A percentile compares a stretch with the other conserved stretches of the same genome.
Conservation (phyloP, 768 basidiomycete species). For the Nidula microcarpa region DNA sequence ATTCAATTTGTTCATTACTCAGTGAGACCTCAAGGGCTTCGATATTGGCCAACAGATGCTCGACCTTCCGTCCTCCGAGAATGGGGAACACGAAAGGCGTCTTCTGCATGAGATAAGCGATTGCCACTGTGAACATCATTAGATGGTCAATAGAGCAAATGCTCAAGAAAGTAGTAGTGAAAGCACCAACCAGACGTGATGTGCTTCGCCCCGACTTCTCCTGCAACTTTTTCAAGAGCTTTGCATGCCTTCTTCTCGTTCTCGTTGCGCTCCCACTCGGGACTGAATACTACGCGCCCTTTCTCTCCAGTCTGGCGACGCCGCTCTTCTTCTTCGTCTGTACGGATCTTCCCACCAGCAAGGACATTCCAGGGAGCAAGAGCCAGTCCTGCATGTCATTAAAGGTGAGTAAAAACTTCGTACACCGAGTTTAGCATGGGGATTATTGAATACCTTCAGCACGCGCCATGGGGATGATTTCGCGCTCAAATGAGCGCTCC, state of each 20-base stretch:
- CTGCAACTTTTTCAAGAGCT: conserved; percentile 47
- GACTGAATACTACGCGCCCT: conserved; percentile 24
- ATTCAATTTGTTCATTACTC: not conserved
- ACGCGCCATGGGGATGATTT: conserved; percentile 21
- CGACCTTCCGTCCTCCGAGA: not conserved
- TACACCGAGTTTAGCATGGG: not conserved
- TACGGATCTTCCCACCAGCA: conserved; percentile 41
- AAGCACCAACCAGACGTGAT: conserved; percentile 45
- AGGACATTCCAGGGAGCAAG: conserved; percentile 15
- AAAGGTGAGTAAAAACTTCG: too few species aligned
- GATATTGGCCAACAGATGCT: not conserved
- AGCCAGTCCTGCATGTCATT: conserved; percentile 18
- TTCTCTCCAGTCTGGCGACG: conserved; percentile 27
- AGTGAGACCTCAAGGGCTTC: not conserved
- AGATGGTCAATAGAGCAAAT: not conserved
- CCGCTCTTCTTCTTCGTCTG: conserved; percentile 36
- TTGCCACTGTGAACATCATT: conserved; percentile 28
- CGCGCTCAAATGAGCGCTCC: conserved; percentile 8
- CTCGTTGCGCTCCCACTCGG: conserved; percentile 43
- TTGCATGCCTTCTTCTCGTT: conserved; percentile 35
- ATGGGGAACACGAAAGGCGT: not conserved
- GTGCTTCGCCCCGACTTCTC: conserved; percentile 41
- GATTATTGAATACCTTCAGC: conserved; percentile 16
- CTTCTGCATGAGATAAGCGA: conserved; percentile 41
- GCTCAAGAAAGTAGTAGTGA: not conserved